Base-by-base conservation (phyloP, 2,329 filamentous ascomycete species). In the Lachnellula cervina region DNA sequence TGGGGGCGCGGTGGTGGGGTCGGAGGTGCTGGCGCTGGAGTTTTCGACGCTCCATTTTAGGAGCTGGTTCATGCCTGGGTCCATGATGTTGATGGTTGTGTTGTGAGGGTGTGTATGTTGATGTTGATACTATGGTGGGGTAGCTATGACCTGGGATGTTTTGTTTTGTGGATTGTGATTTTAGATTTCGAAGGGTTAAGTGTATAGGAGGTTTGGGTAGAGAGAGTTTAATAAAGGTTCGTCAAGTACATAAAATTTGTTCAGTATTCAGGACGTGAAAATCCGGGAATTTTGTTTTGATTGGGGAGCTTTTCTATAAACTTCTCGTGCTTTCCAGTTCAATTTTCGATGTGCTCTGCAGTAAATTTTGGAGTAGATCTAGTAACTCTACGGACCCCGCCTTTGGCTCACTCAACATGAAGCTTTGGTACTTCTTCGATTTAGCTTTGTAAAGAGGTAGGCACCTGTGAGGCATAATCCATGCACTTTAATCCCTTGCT, bases 31-130 rank as follows among this genome's bases (percentile, higher is more conserved):
- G 54, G 73, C 70, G 38, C 74, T 73, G 44, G 82, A 82, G 70
- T 88, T 87, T 66, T 86, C 75, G 66, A 88, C 79, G 66, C 65
- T 62, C 60, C 69, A 71, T 65, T 71, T 70, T 21, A 72, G 68
- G 58, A 72, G 67, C 32, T 64, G 57, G 55, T 66, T 69, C 52
- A 72, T 63, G 17, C 59, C 62, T 52, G 65, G 65, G 51, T 69
- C 63, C 66, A 68, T 68, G 19, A 23, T 65, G 42, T 43, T 17
- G 44, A 50, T 56, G 43, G 28, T 59, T 56, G 44, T 35, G 28
- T 59, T 56, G 44, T 35, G 23, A 40, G 52, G 28, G 4, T 46
- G 11, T 48, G 34, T 13, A 49, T 46, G 11, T 48, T 40, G n/a
- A 49, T 46, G 4, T 34, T 38, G 28, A 11, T 25, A 21, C 17